These are phyloP conservation scores for Ceratobasidium sp. DNA, from an alignment of 1,284 basidiomycete species.

Conservation along the genomic window DNA sequence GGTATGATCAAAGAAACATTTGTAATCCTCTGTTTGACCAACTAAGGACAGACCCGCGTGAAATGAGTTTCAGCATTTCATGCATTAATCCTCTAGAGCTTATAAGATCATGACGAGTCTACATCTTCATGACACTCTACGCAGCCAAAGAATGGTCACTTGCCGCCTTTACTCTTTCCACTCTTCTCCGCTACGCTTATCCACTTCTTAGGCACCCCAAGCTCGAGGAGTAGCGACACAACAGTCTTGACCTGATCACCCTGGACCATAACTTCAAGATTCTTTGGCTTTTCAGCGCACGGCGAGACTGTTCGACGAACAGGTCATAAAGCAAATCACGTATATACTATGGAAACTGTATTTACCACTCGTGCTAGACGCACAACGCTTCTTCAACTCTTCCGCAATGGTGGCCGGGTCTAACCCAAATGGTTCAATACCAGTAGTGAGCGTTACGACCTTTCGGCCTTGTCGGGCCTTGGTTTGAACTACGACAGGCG, in stretches of 20 bases:
- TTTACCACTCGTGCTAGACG: slow-evolving; percentile 79
- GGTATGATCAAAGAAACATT: neutral
- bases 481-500: slow-evolving; percentile 74
- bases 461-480: slow-evolving; percentile 83
- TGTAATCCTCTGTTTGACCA: neutral
- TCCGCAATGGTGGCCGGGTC: slow-evolving; percentile 81
- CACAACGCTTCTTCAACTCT: slow-evolving; percentile 80
- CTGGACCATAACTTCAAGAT: slow-evolving; percentile 80
- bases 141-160: neutral
- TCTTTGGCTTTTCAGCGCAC: slow-evolving; percentile 66
- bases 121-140: neutral
- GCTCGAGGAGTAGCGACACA: slow-evolving; percentile 71
- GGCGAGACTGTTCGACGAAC: slow-evolving; percentile 65
- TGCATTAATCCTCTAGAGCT: neutral
- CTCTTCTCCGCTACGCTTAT: slow-evolving; percentile 67
- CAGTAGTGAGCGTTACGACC: slow-evolving; percentile 79
- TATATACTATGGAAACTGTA: slow-evolving; percentile 1
- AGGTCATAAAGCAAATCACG: neutral
- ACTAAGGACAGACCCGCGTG: neutral
- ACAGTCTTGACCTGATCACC: slow-evolving; percentile 81
- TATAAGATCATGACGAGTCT: neutral
- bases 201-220: slow-evolving; percentile 84
- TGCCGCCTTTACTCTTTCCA: slow-evolving; percentile 50
- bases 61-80: neutral
- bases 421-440: slow-evolving; percentile 81